Evolutionary conservation across 2,329 filamentous ascomycete species (phyloP).

Genomic region (Arachnopeziza araneosa): DNA sequence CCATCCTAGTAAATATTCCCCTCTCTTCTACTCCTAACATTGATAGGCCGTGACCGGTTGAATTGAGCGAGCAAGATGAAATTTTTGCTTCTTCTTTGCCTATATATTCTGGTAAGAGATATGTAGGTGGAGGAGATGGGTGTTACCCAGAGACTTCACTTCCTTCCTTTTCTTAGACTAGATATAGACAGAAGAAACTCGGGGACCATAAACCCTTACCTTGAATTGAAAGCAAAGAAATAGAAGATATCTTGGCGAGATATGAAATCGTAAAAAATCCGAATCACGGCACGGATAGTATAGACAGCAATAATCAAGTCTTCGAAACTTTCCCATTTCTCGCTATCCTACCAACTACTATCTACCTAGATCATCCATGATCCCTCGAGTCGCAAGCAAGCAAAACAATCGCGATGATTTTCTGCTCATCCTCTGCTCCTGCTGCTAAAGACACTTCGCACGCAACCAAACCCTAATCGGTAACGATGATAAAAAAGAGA

Average conservation of each 20-base stretch:
- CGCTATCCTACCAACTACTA: neutral
- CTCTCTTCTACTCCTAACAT: neutral
- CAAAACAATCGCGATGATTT: neutral
- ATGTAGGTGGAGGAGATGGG: no score
- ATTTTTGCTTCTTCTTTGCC: neutral
- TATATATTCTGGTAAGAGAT: no score
- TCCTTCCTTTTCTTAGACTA: no score
- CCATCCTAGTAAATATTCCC: neutral
- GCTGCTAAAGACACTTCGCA: neutral
- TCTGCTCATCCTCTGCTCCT: neutral
- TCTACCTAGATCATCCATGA: neutral
- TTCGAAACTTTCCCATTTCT: neutral
- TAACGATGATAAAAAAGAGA: neutral
- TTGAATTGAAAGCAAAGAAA: no score
- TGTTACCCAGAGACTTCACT: no score
- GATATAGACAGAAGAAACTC: no score
- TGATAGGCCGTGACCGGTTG: neutral
- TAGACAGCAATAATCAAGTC: neutral
- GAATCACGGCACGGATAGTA: neutral
- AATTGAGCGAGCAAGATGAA: neutral
- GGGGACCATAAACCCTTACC: no score
- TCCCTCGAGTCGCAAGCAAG: neutral
- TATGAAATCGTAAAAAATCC: neutral
- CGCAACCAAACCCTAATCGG: neutral
- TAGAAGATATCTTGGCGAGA: no score